Base-by-base conservation (phyloP, 2,329 filamentous ascomycete genomes). In the Aspergillus nomiae region DNA sequence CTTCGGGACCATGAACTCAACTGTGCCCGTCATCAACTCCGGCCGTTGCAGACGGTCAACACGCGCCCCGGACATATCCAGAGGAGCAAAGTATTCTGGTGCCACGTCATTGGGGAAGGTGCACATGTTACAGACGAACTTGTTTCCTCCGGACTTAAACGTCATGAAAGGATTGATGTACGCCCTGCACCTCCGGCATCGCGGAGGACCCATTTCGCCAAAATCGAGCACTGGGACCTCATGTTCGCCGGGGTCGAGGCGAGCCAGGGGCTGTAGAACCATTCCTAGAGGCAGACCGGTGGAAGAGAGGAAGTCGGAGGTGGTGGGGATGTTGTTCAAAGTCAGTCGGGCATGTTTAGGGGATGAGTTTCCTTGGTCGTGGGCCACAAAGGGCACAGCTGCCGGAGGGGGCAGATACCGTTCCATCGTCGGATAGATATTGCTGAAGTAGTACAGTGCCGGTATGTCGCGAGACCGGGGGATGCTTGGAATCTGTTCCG, bases 161-260 rank as follows among this genome's bases (percentile, higher is more conserved):
- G 94, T 91, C 95, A 99, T 98, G 76, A 99, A 99, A 1, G 95
- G 95, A 74, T 99, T 99, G 81, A 99, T 96, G 80, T 99, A 99
- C 16, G 94, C 91, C 74, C 95, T 87, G 82, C 95, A 99, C 80
- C 95, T 86, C 71, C 92, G 88, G 79, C 95, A 99, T 76, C 95
- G 87, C 26, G 95, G 95, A 46, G 95, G 95, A 0, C 95, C 95
- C 45, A 82, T 81, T 48, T 97, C 93, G 56, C 95, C 95, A 83
- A 98, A 99, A 79, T 99, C 95, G 28, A 99, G 85, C 5, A 99
- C 90, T 0, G 95, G 95, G 60, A 99, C 90, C 1, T 92, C 87
- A 56, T 90, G 85, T 79, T 99, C 95, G 58, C 95, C 94, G 28
- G 91, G 84, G 73, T 96, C 91, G 48, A 94, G 84, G 46, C 88